A percentile compares a stretch with the other conserved stretches of the same genome.
Conservation (phyloP, 2,329 filamentous ascomycete species). For the Hypoxylon sp. region DNA sequence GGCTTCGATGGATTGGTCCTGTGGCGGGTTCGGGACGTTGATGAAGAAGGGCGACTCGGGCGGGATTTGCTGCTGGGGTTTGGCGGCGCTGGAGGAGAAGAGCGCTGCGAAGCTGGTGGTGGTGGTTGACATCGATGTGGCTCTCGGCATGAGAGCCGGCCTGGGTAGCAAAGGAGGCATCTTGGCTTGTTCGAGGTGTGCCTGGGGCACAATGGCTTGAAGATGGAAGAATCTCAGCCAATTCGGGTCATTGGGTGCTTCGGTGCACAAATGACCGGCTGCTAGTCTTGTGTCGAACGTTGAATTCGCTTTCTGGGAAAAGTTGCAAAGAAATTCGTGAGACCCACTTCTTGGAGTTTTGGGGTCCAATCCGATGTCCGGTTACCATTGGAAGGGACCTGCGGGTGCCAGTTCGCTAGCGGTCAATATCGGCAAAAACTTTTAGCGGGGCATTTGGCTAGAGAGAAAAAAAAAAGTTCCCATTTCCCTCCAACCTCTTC, state of each 20-base stretch:
- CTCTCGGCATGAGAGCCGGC: conserved; percentile 36
- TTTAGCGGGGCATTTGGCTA: neutral
- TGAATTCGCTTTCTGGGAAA: conserved; percentile 27
- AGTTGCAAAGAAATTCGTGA: conserved; percentile 38
- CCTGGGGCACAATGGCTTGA: conserved; percentile 21
- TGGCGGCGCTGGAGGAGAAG: conserved; percentile 61
- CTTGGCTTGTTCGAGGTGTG: conserved; percentile 25
- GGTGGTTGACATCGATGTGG: conserved; percentile 45
- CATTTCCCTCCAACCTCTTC: conserved; percentile 26
- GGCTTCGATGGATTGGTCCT: conserved; percentile 67
- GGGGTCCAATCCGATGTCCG: conserved; percentile 4
- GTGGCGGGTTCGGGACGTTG: conserved; percentile 82
- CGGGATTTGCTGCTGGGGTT: conserved; percentile 67
- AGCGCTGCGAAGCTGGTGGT: conserved; percentile 50
- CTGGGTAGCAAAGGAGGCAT: conserved; percentile 44
- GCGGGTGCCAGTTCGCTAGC: conserved; percentile 4
- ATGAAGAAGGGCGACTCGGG: conserved; percentile 93
- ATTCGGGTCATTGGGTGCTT: conserved; percentile 9
- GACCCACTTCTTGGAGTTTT: conserved; percentile 28
- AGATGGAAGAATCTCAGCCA: neutral
- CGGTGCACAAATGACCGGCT: conserved; percentile 1
- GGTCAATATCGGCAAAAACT: conserved; percentile 18
- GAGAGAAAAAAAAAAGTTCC: conserved; percentile 38
- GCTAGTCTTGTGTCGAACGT: conserved; percentile 9
- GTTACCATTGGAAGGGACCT: neutral